Evolutionary conservation across 805 yeast species (phyloP), one percentile per base, ranked within the genome.

Genomic region (Brettanomyces custersianus): DNA sequence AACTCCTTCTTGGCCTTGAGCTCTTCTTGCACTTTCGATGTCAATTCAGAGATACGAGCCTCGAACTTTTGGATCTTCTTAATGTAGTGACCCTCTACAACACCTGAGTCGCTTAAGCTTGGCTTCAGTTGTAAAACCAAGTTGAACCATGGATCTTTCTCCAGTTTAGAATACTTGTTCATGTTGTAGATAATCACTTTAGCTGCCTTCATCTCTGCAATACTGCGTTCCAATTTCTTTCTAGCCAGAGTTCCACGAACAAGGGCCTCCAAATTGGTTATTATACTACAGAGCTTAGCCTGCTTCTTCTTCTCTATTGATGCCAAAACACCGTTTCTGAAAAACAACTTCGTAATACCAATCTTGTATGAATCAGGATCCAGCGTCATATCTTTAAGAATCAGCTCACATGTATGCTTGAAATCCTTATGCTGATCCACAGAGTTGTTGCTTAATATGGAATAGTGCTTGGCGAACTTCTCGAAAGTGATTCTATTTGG

Each of bases 401-500:
- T 70, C 16, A 77, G 48, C 43, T 77, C 84, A 51, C 88, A 76
- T 40, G 80, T 77, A 28, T 78, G 75, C 52, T 78, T 86, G 40
- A 71, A 65, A 40, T 74, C 48, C 30, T 51, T 40, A 31, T 43
- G 43, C 15, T 51, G 51, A 10, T 31, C 40, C 5, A 61, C 49
- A 27, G 64, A 59, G 32, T 70, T 69, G 12, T 67, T 62, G 6
- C 76, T 68, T 19, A 92, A 62, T n/a, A 88, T 72, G 21, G 72
- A 72, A 54, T 92, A 92, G 36, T 95, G 69, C 26, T 65, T 68
- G 35, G 71, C 74, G 60, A 92, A 92, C 33, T 85, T 90, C 31
- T 77, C 73, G 57, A 88, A 90, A 20, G 78, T 74, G 52, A 90
- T 75, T 45, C 96, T 73, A 57, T 92, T 92, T 4, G 99, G 99